A percentile compares a stretch with the other conserved stretches of the same genome.
These are phyloP conservation scores for Apophysomyces variabilis DNA, from an alignment of 371 early-diverging fungal species.

Conservation along the genomic window DNA sequence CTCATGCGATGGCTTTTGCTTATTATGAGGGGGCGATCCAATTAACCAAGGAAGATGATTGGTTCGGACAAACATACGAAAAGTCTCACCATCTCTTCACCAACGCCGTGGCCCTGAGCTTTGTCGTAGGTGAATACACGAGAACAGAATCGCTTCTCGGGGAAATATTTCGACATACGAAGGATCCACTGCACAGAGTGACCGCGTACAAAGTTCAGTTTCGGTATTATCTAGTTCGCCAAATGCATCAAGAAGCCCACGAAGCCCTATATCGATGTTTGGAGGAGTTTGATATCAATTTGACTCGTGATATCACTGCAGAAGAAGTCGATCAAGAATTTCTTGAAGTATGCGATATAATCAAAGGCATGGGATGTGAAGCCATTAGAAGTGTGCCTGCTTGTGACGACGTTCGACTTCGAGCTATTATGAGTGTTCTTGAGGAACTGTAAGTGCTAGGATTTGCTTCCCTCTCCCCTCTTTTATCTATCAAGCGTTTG, in stretches of 20 bases:
- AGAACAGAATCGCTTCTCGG: slow-evolving; percentile 32
- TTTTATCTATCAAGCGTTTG: too few relatives aligned
- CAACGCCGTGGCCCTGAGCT: slow-evolving; percentile 41
- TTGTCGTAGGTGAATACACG: slow-evolving; percentile 44
- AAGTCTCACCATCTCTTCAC: slow-evolving; percentile 33
- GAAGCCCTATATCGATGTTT: slow-evolving; percentile 34
- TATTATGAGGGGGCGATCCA: slow-evolving; percentile 43
- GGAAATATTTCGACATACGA: slow-evolving; percentile 35
- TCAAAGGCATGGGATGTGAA: slow-evolving; percentile 27
- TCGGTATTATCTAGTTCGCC: slow-evolving; percentile 38
- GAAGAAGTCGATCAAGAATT: slow-evolving; percentile 26
- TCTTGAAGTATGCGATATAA: slow-evolving; percentile 11
- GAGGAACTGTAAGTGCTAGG: slow-evolving; percentile 40
- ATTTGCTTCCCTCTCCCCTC: too few relatives aligned
- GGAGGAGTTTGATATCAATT: slow-evolving; percentile 26
- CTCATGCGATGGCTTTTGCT: slow-evolving; percentile 41
- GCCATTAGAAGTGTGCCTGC: slow-evolving; percentile 14
- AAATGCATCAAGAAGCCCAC: slow-evolving; percentile 38
- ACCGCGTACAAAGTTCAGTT: slow-evolving; percentile 42
- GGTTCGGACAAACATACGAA: slow-evolving; percentile 27
- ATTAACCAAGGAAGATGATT: slow-evolving; percentile 20
- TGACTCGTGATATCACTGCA: slow-evolving; percentile 10
- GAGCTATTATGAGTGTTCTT: slow-evolving; percentile 34
- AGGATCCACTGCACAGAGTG: slow-evolving; percentile 39
- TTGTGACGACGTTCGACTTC: slow-evolving; percentile 31